A percentile compares a stretch with the other conserved stretches of the same genome.
These are phyloP conservation scores for Phyllosticta ampelicida DNA, from an alignment of 2,329 filamentous ascomycete genomes.

Conservation along the genomic window DNA sequence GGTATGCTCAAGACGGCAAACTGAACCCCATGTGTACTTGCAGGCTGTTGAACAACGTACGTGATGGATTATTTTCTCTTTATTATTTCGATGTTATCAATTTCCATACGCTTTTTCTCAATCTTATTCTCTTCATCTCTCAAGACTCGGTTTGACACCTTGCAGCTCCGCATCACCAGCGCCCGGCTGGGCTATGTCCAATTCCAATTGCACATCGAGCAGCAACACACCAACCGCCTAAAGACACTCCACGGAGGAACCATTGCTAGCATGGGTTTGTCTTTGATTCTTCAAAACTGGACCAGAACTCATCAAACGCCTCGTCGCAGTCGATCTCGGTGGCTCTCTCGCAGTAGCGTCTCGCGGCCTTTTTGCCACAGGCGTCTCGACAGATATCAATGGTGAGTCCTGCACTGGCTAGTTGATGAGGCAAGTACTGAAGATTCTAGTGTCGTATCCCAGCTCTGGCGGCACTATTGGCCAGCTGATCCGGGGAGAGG, in stretches of 20 bases:
- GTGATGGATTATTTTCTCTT: background rate
- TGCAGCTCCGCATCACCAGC: constrained; percentile 54
- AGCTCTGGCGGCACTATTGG: constrained; percentile 53
- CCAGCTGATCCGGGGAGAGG: constrained; percentile 50
- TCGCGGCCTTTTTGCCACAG: constrained; percentile 52
- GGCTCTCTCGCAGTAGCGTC: constrained; percentile 57
- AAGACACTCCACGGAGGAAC: constrained; percentile 69
- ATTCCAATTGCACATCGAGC: constrained; percentile 64
- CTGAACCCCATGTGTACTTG: background rate
- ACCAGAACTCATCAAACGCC: background rate
- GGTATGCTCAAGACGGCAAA: background rate
- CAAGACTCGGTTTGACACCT: background rate
- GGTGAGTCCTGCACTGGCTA: constrained; percentile 25
- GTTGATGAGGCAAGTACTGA: background rate
- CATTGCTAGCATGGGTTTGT: constrained; percentile 55
- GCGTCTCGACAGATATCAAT: constrained; percentile 56
- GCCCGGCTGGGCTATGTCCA: constrained; percentile 58
- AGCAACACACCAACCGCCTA: constrained; percentile 71
- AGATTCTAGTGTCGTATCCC: constrained; percentile 47
- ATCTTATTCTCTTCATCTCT: background rate
- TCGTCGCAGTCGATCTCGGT: constrained; percentile 47
- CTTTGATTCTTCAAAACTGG: background rate
- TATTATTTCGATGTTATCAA: background rate
- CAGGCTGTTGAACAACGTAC: constrained; percentile 32
- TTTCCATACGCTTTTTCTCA: too few relatives aligned